These are phyloP conservation scores for Colletotrichum melonis DNA, from an alignment of 2,329 filamentous ascomycete genomes.

Conservation along the genomic window DNA sequence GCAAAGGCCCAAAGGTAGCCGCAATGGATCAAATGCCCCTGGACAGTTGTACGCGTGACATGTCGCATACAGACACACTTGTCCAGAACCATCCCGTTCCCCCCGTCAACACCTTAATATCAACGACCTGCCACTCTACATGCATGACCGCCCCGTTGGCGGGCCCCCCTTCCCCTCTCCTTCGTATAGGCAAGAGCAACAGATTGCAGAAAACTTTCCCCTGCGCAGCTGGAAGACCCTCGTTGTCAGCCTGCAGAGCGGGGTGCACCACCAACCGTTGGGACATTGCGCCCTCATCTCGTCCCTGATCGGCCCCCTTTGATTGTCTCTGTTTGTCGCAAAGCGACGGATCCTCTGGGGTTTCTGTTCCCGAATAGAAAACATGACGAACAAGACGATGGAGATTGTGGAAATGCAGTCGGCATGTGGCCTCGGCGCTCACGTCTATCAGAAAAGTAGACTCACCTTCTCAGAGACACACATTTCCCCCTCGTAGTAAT, in stretches of 20 bases:
- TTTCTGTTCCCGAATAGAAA: no score
- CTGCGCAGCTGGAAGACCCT: constrained; percentile 16
- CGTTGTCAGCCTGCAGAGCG: background rate
- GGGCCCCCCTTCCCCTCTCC: background rate
- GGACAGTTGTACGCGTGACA: constrained; percentile 2
- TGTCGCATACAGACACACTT: background rate
- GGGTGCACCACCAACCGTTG: background rate
- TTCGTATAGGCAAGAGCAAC: background rate
- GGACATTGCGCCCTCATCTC: background rate
- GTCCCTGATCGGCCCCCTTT: background rate
- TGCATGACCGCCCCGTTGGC: no score
- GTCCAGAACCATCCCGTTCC: background rate
- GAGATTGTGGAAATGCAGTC: background rate
- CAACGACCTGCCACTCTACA: constrained; percentile 20
- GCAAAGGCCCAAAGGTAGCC: constrained; percentile 13
- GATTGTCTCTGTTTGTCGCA: background rate
- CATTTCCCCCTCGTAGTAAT: background rate
- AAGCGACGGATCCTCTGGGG: background rate
- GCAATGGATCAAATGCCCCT: background rate
- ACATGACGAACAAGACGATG: background rate
- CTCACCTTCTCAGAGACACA: background rate
- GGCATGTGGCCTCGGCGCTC: background rate
- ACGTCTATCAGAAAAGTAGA: background rate
- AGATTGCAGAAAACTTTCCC: background rate
- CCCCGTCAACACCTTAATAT: constrained; percentile 25